Conservation (phyloP, 768 basidiomycete species). For the Cubamyces lactineus region DNA sequence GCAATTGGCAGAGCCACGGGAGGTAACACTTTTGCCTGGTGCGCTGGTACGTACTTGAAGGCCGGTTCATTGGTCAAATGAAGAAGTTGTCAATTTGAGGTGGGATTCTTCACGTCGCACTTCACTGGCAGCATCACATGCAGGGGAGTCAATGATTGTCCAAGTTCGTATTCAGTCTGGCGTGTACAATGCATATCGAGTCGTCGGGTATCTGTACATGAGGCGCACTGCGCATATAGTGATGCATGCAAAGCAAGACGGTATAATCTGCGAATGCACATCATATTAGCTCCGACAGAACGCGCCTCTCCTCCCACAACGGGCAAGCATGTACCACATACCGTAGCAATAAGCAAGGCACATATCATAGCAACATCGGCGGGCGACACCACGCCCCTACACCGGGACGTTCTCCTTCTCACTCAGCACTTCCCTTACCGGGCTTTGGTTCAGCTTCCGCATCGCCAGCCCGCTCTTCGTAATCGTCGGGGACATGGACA, state of each 20-base stretch:
- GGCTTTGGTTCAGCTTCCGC: conserved; percentile 39
- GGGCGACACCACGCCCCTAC: background rate
- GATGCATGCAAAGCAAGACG: conserved; percentile 17
- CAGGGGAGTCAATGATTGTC: background rate
- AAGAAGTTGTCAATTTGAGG: too few species aligned
- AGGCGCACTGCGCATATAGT: conserved; percentile 12
- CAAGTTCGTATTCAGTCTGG: conserved; percentile 7
- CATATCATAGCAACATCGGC: conserved; percentile 11
- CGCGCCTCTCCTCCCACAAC: too few species aligned
- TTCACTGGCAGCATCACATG: too few species aligned
- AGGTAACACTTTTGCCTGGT: too few species aligned
- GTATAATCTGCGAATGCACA: background rate
- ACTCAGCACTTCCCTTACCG: conserved; percentile 45
- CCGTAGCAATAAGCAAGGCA: background rate
- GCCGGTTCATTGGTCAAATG: too few species aligned
- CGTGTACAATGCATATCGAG: conserved; percentile 7
- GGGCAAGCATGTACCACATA: background rate
- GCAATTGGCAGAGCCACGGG: too few species aligned
- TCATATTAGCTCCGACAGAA: too few species aligned
- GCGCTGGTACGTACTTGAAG: too few species aligned
- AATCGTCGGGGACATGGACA: conserved; percentile 26
- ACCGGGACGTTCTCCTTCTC: conserved; percentile 53
- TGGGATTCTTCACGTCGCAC: too few species aligned
- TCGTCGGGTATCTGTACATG: conserved; percentile 16
- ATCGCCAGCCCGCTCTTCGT: conserved; percentile 25